Evolutionary conservation across 2,329 filamentous ascomycete species (phyloP), one percentile per base, ranked within the genome.

Genomic region (Graphilbum fragrans): DNA sequence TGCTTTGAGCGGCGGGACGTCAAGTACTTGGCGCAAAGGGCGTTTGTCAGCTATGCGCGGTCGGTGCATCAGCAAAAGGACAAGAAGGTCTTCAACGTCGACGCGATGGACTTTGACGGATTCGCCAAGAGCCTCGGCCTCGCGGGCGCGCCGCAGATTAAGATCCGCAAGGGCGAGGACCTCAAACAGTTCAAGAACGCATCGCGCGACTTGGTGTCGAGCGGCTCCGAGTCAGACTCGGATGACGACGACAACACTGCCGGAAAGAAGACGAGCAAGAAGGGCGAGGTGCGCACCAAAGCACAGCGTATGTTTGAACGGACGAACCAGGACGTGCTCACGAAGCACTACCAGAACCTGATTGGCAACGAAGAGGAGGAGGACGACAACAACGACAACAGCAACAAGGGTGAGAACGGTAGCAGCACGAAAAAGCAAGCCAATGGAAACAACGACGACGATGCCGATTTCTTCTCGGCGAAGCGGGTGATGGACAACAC

Each of bases 231-330:
- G n/a, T 60, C 54, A 3, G 67, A 67, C 10, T 65, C 59, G 4
- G 67, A 65, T 18, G 65, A 57, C 4, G 62, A 59, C 12, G 63
- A 61, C 35, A 65, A 57, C 12, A 57, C 54, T 21, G 64, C 61
- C 22, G 17, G 10, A 11, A 16, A 5, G 19, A 20, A 6, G 5
- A 22, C 18, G 34, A 10, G 5, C 14, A 29, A 18, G 21, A 71
- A 84, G 63, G 67, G 71, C 11, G 74, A 79, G 52, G 85, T 94
- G 17, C 77, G 87, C 47, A 98, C 93, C 25, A 96, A 94, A 60
- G 93, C 94, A 58, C 87, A 98, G 60, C 82, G 86, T 52, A 96
- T 98, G 92, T 95, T 96, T 61, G 90, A 95, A 66, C 74, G 92
- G 46, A 84, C 82, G 52, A 98, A 98, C 61, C 90, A 96, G 61